Conservation (phyloP, 805 yeast genomes). For the Metschnikowia matae region DNA sequence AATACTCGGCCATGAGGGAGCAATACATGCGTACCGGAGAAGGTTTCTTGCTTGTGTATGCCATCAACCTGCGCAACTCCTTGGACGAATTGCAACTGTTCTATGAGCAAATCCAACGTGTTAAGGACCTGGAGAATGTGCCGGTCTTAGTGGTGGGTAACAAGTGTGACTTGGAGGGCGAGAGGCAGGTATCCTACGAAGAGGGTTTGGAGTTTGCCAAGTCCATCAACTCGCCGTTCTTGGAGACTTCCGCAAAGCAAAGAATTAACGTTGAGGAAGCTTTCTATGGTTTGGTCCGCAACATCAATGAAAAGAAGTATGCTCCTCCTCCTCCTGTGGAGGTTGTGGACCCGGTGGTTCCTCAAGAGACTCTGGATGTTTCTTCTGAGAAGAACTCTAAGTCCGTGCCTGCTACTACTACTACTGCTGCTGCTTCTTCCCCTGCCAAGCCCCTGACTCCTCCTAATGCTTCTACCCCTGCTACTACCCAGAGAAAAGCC, state of each 20-base stretch:
- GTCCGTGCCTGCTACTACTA: neutral
- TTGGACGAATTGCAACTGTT: slow-evolving; percentile 82
- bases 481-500: slow-evolving; percentile 12
- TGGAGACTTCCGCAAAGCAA: slow-evolving; percentile 92
- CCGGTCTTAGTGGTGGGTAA: slow-evolving; percentile 81
- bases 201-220: slow-evolving; percentile 63
- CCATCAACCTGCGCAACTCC: slow-evolving; percentile 79
- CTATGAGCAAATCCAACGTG: slow-evolving; percentile 71
- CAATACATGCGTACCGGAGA: slow-evolving; percentile 96
- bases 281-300: slow-evolving; percentile 64
- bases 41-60: slow-evolving; percentile 85
- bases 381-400: slow-evolving; percentile 3
- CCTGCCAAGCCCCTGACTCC: neutral
- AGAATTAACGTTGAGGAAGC: slow-evolving; percentile 87
- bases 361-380: neutral
- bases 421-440: neutral
- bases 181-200: slow-evolving; percentile 67
- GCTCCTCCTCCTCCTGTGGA: slow-evolving; percentile 2
- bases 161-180: slow-evolving; percentile 70
- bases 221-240: slow-evolving; percentile 64
- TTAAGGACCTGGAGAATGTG: slow-evolving; percentile 67
- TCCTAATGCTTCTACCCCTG: neutral
- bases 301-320: slow-evolving; percentile 32
- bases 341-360: slow-evolving; percentile 3
- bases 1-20: slow-evolving; percentile 79